phyloP scores from a whole-genome alignment of 768 basidiomycete species.

The Phaeotremella fagi region DNA sequence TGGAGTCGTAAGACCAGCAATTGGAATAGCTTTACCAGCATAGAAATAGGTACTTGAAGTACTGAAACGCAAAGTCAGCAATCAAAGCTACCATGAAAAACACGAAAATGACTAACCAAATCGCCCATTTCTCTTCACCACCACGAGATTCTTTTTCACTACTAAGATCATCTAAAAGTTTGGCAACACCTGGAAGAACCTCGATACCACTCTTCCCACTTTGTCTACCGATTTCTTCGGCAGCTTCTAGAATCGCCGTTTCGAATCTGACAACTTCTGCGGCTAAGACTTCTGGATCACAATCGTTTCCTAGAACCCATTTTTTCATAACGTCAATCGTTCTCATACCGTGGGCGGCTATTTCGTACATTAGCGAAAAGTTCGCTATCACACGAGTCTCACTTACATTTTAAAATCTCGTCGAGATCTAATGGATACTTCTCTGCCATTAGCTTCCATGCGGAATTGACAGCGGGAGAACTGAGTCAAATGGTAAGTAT shows the following conservation, averaged over 20 bases:
- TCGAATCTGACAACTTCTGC: constrained; percentile 73
- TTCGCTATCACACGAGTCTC: too few species aligned
- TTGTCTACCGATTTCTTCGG: constrained; percentile 50
- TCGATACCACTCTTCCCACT: constrained; percentile 49
- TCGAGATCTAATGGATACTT: constrained; percentile 54
- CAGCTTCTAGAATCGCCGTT: constrained; percentile 44
- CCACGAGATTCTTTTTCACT: constrained; percentile 34
- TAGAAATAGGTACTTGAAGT: constrained; percentile 68
- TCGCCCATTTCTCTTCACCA: constrained; percentile 68
- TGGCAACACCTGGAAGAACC: constrained; percentile 61
- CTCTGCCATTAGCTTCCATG: constrained; percentile 66
- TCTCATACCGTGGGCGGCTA: too few species aligned
- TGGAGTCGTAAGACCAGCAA: constrained; percentile 58
- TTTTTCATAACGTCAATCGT: constrained; percentile 62
- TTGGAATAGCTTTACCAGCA: constrained; percentile 64
- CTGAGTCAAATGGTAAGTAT: constrained; percentile 66
- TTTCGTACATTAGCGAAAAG: too few species aligned
- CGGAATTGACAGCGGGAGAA: constrained; percentile 69
- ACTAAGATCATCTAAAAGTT: constrained; percentile 38
- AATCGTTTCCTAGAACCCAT: constrained; percentile 57
- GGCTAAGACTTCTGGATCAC: constrained; percentile 36
- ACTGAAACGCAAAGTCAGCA: not conserved
- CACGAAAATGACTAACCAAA: constrained; percentile 63
- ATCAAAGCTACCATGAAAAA: too few species aligned
- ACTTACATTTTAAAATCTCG: constrained; percentile 49